Percentiles rank a stretch among this genome's conserved stretches.
Conservation (phyloP, 345 rosid species). For the Aurinia saxatilis region DNA sequence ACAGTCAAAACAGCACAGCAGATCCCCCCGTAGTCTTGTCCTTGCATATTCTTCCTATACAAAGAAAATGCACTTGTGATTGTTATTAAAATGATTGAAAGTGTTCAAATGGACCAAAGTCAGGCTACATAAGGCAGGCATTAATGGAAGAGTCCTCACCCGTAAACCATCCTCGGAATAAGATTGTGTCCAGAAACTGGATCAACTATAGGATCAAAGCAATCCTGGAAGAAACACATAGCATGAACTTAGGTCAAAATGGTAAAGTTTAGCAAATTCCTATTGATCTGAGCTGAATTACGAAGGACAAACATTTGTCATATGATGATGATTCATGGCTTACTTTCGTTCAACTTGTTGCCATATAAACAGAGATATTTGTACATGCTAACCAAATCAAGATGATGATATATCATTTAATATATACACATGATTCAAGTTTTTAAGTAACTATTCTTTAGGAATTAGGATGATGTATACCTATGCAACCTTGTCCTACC, state of each 20-base stretch:
- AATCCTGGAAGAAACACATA: slow-evolving; percentile 45
- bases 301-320: background rate
- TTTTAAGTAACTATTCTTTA: background rate
- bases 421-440: background rate
- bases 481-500: background rate
- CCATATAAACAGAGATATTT: background rate
- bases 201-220: slow-evolving; percentile 87
- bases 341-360: background rate
- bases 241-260: background rate
- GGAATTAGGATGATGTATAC: background rate
- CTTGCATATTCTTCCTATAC: slow-evolving; percentile 59
- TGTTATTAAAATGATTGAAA: background rate
- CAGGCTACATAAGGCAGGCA: background rate
- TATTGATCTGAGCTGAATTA: background rate
- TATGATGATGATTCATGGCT: background rate
- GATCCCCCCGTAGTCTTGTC: slow-evolving; percentile 87
- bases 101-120: background rate
- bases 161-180: slow-evolving; percentile 87
- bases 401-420: background rate
- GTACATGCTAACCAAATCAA: slow-evolving; percentile 7
- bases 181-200: slow-evolving; percentile 66
- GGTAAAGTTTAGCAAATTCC: background rate
- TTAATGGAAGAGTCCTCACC: slow-evolving; percentile 45
- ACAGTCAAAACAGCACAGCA: slow-evolving; percentile 77
- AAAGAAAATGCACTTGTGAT: background rate